Percentiles rank a stretch among this genome's conserved stretches.
These are phyloP conservation scores for Chytriomyces hyalinus DNA, from an alignment of 192 early-diverging fungal species.

Conservation along the genomic window DNA sequence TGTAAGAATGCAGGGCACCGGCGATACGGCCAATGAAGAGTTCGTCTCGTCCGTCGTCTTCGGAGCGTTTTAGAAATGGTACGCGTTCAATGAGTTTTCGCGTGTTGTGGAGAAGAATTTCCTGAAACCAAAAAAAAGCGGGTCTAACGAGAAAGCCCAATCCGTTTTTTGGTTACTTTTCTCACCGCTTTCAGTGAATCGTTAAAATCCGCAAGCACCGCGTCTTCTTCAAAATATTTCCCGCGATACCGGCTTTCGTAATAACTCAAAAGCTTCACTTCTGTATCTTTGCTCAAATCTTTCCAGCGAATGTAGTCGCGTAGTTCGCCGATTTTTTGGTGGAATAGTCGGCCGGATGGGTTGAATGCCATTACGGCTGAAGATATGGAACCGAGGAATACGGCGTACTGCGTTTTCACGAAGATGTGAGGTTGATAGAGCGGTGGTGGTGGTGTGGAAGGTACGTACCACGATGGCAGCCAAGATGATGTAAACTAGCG, in stretches of 20 bases:
- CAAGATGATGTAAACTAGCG: slow-evolving; percentile 1
- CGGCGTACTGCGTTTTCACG: not conserved
- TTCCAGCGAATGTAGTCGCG: slow-evolving; percentile 47
- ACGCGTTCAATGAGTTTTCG: slow-evolving; percentile 36
- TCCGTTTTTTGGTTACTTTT: not conserved
- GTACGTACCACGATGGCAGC: slow-evolving; percentile 19
- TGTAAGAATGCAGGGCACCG: slow-evolving; percentile 1
- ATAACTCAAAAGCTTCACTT: slow-evolving; percentile 34
- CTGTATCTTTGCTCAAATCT: slow-evolving; percentile 14
- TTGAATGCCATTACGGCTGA: slow-evolving; percentile 18
- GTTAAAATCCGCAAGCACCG: slow-evolving; percentile 33
- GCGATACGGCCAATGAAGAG: slow-evolving; percentile 29
- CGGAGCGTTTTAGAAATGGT: slow-evolving; percentile 33
- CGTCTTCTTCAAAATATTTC: slow-evolving; percentile 40
- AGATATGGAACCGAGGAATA: slow-evolving; percentile 29
- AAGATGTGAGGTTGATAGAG: not conserved
- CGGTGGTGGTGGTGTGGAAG: not conserved
- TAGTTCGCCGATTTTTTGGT: slow-evolving; percentile 44
- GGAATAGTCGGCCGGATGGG: slow-evolving; percentile 27
- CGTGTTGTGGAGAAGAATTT: slow-evolving; percentile 40
- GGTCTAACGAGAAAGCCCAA: not conserved
- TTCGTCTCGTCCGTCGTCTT: slow-evolving; percentile 40
- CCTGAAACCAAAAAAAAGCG: slow-evolving; percentile 12
- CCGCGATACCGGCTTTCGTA: slow-evolving; percentile 42
- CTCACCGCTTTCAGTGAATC: slow-evolving; percentile 35